These are phyloP conservation scores for Cercospora citrullina DNA, from an alignment of 2,329 filamentous ascomycete genomes.

Conservation along the genomic window DNA sequence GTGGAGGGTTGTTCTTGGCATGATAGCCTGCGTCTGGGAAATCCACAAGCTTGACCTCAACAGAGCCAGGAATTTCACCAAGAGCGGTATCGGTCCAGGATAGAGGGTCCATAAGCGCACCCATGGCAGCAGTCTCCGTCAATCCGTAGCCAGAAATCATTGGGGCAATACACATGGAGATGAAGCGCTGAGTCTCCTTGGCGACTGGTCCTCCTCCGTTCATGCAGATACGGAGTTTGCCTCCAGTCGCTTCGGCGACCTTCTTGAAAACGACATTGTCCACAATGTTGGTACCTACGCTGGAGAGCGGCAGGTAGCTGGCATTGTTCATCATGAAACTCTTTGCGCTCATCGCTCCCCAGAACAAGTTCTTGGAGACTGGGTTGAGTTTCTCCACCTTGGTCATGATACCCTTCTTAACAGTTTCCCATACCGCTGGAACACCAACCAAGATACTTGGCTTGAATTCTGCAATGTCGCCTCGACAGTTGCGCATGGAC, in stretches of 20 bases:
- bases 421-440: constrained; percentile 93
- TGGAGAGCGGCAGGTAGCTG: constrained; percentile 51
- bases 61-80: constrained; percentile 71
- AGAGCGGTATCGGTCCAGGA: constrained; percentile 77
- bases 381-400: constrained; percentile 72
- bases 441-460: constrained; percentile 92
- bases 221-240: constrained; percentile 83
- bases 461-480: constrained; percentile 88
- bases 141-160: constrained; percentile 95
- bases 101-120: constrained; percentile 77
- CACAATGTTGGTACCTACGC: constrained; percentile 62
- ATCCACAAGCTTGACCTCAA: constrained; percentile 91
- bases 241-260: constrained; percentile 86
- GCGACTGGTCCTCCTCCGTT: constrained; percentile 92
- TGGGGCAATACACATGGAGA: constrained; percentile 87
- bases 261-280: constrained; percentile 89
- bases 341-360: constrained; percentile 63
- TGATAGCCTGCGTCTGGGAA: constrained; percentile 86
- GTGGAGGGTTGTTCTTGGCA: constrained; percentile 71
- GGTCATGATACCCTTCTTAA: constrained; percentile 87
- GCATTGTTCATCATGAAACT: constrained; percentile 56
- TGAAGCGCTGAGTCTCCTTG: constrained; percentile 82
- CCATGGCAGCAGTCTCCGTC: constrained; percentile 79
- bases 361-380: constrained; percentile 77
- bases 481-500: constrained; percentile 84